A percentile compares a stretch with the other conserved stretches of the same genome.
Evolutionary conservation across 83 land plant species (phyloP).

Genomic region (Picea abies): DNA sequence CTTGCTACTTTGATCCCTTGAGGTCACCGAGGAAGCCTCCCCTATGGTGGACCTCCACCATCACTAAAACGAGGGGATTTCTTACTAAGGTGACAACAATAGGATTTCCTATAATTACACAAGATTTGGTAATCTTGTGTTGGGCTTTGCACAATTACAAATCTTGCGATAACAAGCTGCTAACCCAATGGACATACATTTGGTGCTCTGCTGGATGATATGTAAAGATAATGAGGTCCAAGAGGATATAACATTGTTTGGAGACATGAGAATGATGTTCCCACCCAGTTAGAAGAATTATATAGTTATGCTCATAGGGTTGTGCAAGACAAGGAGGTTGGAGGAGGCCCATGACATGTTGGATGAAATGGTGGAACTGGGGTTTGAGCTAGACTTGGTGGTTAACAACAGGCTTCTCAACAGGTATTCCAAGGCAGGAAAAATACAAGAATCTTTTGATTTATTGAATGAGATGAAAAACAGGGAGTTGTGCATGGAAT

Average conservation of each 20-base stretch:
- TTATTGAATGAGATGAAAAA: slow-evolving; percentile 59
- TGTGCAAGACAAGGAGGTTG: slow-evolving; percentile 67
- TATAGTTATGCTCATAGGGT: slow-evolving; percentile 57
- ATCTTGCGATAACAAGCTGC: slow-evolving; percentile 10
- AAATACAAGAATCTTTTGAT: slow-evolving; percentile 52
- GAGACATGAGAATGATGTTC: slow-evolving; percentile 53
- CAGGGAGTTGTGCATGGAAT: slow-evolving; percentile 47
- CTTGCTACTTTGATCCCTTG: too few species aligned
- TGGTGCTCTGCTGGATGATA: slow-evolving; percentile 66
- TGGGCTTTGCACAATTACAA: too few species aligned
- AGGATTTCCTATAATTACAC: too few species aligned
- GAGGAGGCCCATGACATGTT: slow-evolving; percentile 58
- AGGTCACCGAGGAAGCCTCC: too few species aligned
- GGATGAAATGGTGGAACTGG: slow-evolving; percentile 51
- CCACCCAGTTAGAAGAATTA: slow-evolving; percentile 48
- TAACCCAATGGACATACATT: slow-evolving; percentile 47
- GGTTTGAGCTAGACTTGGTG: slow-evolving; percentile 66
- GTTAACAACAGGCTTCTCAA: slow-evolving; percentile 62
- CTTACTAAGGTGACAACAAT: too few species aligned
- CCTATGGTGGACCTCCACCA: too few species aligned
- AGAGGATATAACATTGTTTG: slow-evolving; percentile 62
- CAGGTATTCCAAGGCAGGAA: slow-evolving; percentile 55
- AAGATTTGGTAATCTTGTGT: too few species aligned
- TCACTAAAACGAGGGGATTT: too few species aligned
- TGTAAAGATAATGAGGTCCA: slow-evolving; percentile 58